These are phyloP conservation scores for Ganoderma lingzhi DNA, from an alignment of 1,284 basidiomycete species.

Conservation along the genomic window DNA sequence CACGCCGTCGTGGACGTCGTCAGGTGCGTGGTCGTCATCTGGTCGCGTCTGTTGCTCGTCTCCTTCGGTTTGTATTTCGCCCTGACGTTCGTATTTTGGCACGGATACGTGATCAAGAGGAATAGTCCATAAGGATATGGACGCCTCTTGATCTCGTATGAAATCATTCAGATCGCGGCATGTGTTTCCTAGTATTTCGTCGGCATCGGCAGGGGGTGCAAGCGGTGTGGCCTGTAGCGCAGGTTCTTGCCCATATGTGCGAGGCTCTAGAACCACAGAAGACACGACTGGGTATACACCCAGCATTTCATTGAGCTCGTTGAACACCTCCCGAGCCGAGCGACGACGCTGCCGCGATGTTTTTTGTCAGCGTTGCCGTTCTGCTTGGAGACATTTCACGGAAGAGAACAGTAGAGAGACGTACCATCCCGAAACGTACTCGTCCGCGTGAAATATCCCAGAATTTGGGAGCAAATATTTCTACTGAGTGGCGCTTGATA, in stretches of 20 bases:
- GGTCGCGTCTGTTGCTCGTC: not conserved
- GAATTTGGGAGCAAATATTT: not conserved
- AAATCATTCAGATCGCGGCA: constrained; percentile 1
- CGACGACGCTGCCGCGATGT: not conserved
- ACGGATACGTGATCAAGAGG: constrained; percentile 5
- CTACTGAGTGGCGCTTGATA: not conserved
- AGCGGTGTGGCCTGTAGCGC: not conserved
- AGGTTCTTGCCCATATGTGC: not conserved
- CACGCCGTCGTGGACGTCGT: not conserved
- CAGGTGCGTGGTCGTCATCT: not conserved
- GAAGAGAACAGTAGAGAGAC: not conserved
- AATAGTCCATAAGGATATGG: constrained; percentile 12
- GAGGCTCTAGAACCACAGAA: no score
- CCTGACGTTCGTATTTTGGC: not conserved
- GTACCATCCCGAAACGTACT: not conserved
- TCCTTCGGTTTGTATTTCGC: not conserved
- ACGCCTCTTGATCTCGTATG: not conserved
- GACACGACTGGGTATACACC: constrained; percentile 8
- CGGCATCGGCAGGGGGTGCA: not conserved
- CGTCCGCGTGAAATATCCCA: not conserved
- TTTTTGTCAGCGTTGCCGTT: not conserved
- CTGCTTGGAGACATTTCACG: not conserved
- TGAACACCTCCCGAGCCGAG: not conserved
- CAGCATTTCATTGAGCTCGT: not conserved
- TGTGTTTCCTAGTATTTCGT: not conserved